Percentiles rank a stretch among this genome's conserved stretches.
phyloP scores from a whole-genome alignment of 1,139 yeast species.

The Suhomyces bokatorum region DNA sequence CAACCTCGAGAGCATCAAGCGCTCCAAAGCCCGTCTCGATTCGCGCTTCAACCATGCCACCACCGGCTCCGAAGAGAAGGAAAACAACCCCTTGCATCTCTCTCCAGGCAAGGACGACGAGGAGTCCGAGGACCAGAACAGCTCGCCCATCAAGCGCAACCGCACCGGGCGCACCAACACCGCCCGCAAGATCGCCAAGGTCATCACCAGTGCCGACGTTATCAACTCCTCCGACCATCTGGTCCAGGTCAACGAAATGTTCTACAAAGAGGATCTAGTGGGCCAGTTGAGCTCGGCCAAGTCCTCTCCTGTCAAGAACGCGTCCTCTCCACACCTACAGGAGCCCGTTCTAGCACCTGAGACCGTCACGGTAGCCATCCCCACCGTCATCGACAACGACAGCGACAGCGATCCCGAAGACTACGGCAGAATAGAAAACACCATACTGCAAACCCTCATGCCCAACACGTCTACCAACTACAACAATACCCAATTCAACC shows the following conservation, averaged over 20 bases:
- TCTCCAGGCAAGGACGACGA: constrained; percentile 16
- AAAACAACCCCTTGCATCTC: constrained; percentile 22
- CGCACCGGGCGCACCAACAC: constrained; percentile 15
- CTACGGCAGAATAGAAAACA: constrained; percentile 21
- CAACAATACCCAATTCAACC: constrained; percentile 25
- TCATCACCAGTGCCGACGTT: constrained; percentile 24
- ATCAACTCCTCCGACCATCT: constrained; percentile 16
- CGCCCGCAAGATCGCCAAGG: constrained; percentile 25
- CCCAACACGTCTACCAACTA: constrained; percentile 16
- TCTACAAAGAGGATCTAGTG: constrained; percentile 29
- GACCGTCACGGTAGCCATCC: background rate
- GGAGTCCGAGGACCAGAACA: constrained; percentile 12
- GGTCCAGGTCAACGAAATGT: constrained; percentile 26
- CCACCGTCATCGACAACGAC: constrained; percentile 26
- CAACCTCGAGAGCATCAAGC: constrained; percentile 15
- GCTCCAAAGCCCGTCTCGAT: constrained; percentile 15
- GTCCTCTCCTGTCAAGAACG: constrained; percentile 16
- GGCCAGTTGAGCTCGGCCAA: constrained; percentile 21
- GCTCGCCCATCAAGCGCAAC: constrained; percentile 20
- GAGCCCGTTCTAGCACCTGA: background rate
- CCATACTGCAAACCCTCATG: constrained; percentile 24
- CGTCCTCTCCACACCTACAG: constrained; percentile 3
- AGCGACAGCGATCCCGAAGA: constrained; percentile 30
- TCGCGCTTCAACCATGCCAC: constrained; percentile 2
- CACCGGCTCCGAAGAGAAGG: constrained; percentile 19